Evolutionary conservation across 345 rosid species (phyloP), one percentile per base, ranked within the genome.

Genomic region (Capsella bursapastoris): DNA sequence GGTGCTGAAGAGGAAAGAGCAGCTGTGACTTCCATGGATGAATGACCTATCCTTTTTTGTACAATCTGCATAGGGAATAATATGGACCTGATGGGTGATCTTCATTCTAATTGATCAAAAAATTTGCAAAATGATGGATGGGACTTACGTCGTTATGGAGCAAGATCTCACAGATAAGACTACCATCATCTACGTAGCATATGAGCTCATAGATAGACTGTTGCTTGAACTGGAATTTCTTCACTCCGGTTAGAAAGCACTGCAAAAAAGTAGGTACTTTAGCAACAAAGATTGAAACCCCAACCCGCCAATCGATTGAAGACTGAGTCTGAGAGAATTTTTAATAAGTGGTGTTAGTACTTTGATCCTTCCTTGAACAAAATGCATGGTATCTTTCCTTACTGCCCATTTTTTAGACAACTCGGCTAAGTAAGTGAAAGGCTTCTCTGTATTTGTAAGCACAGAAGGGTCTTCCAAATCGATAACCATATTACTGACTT

Each of bases 211-310:
- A 95, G 14, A 70, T 73, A 57, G 77, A 62, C 79, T 85, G 85
- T 66, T 79, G 83, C 83, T 83, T 87, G 71, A 84, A 90, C 53
- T 84, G 88, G 79, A 95, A 95, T 31, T 79, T 77, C 80, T 92
- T 95, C 29, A 95, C 97, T 47, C 97, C 98, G 32, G 99, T 95
- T 83, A 90, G 66, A 82, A 90, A 85, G 79, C 99, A 90, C 99
- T 92, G 71, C 84, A 79, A 72, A 32, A 22, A 55, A 52, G 66
- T 16, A 48, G 49, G 51, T 40, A 34, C 40, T 13, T 71, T 7
- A 58, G 35, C 43, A 41, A 70, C 57, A 68, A 63, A 59, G 45
- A 22, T 32, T 34, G 50, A 34, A 43, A 49, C 18, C 37, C 15
- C 4, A 8, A 25, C 11, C 12, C 18, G 28, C 15, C 6, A 8